Evolutionary conservation across 192 early-diverging fungal genomes (phyloP), one percentile per base, ranked within the genome.

Genomic region (Coemansia sp.): DNA sequence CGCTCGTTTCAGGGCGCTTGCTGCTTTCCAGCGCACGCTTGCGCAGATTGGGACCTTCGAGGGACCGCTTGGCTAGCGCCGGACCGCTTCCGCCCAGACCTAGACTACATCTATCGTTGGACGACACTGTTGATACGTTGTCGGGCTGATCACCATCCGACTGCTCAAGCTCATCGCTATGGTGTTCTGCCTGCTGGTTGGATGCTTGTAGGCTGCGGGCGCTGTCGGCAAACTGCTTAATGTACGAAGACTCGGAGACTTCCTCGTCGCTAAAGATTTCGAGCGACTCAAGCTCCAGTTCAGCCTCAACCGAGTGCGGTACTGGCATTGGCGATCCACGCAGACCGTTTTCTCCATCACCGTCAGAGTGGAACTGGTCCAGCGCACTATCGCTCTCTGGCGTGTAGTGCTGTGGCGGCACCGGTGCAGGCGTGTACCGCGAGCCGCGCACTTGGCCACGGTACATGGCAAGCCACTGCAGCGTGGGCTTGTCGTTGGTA

Each of bases 381-480:
- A 50, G 11, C 17, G 65, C 62, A 17, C 64, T 43, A 24, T 66
- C 62, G 45, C 60, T 43, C 9, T 70, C 65, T 6, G 51, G 52
- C 12, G 47, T 55, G 50, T 62, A 65, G 37, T 69, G 58, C 45
- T 38, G 47, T 17, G 47, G 47, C 47, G 60, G 65, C 58, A 27
- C 45, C 9, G 32, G 64, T 23, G 78, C 38, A 27, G 64, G 62
- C 57, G 66, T 53, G 66, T 81, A 81, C 35, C 69, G 66, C 1
- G 66, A 65, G 12, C 72, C 78, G 45, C 78, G 78, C 37, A 81
- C 63, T 35, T 81, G 78, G 0, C 69, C 72, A 25, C 67, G 78
- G 57, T 81, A 81, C 72, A 75, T 75, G 15, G 69, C 66, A 32
- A 81, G 66, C 78, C 78, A 81, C 39, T 81, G 78, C 32, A 69